Conservation (phyloP, 306 rosid genomes). For the Luffa aegyptiaca region DNA sequence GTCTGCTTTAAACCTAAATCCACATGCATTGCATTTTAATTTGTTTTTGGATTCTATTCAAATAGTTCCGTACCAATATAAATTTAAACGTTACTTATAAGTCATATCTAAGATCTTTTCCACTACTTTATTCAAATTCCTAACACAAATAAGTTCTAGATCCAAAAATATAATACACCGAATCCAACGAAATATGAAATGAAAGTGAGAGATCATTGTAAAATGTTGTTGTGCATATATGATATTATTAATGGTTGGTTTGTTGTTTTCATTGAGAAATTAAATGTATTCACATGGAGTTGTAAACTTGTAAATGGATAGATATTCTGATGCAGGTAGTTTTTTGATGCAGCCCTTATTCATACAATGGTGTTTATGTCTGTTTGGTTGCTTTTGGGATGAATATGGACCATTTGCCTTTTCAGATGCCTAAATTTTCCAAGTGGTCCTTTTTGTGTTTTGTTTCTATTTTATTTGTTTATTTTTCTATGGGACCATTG, state of each 20-base stretch:
- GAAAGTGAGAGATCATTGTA: background rate
- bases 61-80: background rate
- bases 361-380: background rate
- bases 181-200: background rate
- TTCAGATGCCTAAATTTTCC: background rate
- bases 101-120: too few species aligned
- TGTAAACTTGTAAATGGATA: background rate
- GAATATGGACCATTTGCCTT: background rate
- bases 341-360: background rate
- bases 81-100: background rate
- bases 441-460: background rate
- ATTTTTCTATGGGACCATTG: background rate
- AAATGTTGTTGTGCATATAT: background rate
- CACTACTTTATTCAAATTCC: too few species aligned
- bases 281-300: background rate
- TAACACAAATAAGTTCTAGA: background rate
- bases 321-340: background rate
- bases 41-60: background rate
- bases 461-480: background rate
- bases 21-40: background rate
- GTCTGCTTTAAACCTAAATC: background rate
- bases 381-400: background rate
- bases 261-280: background rate
- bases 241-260: background rate
- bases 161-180: background rate